Evolutionary conservation across 805 yeast species (phyloP).

Genomic region (Saccharomycopsis sp.): DNA sequence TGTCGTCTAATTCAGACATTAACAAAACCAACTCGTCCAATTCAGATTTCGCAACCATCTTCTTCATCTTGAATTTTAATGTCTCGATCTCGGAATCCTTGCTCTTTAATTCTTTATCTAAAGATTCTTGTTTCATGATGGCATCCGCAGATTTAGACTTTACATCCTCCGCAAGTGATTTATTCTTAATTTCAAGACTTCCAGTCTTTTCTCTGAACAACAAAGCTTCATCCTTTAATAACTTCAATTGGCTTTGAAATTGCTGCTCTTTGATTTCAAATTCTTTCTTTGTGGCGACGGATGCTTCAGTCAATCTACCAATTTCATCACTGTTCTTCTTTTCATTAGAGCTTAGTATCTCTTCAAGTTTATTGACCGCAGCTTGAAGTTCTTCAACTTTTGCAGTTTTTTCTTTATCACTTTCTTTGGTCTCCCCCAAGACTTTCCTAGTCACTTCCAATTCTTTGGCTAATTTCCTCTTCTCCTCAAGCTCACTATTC

Average conservation of each 20-base stretch:
- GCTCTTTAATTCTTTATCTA: slow-evolving; percentile 16
- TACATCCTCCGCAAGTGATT: slow-evolving; percentile 7
- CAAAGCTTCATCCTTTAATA: slow-evolving; percentile 15
- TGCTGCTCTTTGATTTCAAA: slow-evolving; percentile 19
- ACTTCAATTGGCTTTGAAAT: slow-evolving; percentile 27
- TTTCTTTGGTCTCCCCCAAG: not conserved
- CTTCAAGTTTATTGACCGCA: not conserved
- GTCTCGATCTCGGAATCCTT: slow-evolving; percentile 20
- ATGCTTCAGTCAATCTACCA: slow-evolving; percentile 8
- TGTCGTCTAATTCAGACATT: slow-evolving; percentile 59
- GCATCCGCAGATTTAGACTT: not conserved
- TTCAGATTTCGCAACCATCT: slow-evolving; percentile 40
- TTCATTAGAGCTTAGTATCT: not conserved
- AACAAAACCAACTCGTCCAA: slow-evolving; percentile 58
- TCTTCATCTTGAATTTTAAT: not conserved
- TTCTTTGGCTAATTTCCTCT: slow-evolving; percentile 19
- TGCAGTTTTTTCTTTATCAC: not conserved
- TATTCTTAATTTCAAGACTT: not conserved
- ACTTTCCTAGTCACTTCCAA: slow-evolving; percentile 14
- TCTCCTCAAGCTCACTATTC: slow-evolving; percentile 7
- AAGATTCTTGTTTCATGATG: not conserved
- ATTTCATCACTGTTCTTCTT: slow-evolving; percentile 7
- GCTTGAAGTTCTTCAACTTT: not conserved
- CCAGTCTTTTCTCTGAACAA: not conserved
- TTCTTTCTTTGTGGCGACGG: not conserved